Evolutionary conservation across 163 green algal species (phyloP).

Genomic region (Chlorella variabilis): DNA sequence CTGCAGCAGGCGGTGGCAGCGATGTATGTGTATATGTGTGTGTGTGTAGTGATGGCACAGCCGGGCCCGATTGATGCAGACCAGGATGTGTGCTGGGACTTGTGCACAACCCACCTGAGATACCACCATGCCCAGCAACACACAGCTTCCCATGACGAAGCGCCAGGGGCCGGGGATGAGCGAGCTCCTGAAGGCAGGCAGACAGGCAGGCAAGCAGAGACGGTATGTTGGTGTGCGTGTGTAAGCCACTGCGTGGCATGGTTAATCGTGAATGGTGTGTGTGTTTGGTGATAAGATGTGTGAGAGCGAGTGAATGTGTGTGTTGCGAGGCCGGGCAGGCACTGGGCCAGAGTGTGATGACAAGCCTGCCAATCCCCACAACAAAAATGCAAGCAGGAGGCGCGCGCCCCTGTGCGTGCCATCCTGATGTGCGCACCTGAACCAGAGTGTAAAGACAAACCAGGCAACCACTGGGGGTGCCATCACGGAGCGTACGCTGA

Average conservation of each 20-base stretch:
- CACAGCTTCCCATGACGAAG: conserved; percentile 38
- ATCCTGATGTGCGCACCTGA: not conserved
- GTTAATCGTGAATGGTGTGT: too few relatives aligned
- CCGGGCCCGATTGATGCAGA: too few relatives aligned
- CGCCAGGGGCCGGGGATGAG: conserved; percentile 39
- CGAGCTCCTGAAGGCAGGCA: not conserved
- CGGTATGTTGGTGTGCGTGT: too few relatives aligned
- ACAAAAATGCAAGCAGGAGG: too few relatives aligned
- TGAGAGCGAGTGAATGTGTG: too few relatives aligned
- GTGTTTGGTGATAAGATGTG: too few relatives aligned
- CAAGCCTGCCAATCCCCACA: too few relatives aligned
- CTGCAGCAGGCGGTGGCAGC: not conserved
- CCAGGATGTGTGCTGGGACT: not conserved
- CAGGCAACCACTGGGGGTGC: conserved; percentile 28
- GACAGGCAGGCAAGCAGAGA: not conserved
- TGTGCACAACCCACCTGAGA: not conserved
- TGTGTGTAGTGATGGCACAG: too few relatives aligned
- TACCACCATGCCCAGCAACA: conserved; percentile 37
- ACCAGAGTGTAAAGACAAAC: conserved; percentile 40
- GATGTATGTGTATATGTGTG: not conserved
- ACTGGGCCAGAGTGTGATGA: not conserved
- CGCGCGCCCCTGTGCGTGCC: not conserved
- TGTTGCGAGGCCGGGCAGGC: too few relatives aligned
- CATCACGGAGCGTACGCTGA: conserved; percentile 40
- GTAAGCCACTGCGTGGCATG: too few relatives aligned